Evolutionary conservation across 2,329 filamentous ascomycete genomes (phyloP), one percentile per base, ranked within the genome.

Genomic region (Sclerotinia nivalis): DNA sequence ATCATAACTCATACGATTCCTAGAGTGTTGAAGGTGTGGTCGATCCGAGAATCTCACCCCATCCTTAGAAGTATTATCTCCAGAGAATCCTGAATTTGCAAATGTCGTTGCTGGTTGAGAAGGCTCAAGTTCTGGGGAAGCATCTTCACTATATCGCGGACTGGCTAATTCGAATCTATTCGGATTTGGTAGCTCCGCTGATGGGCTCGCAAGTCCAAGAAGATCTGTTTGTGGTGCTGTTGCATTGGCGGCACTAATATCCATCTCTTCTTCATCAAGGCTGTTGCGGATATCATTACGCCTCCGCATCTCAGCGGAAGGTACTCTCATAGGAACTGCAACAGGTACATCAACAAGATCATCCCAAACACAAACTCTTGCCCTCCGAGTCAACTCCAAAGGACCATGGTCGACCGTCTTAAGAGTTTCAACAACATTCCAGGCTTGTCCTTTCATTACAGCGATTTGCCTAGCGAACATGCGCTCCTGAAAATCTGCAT

Each of bases 381-480:
- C 91, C 74, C 96, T 87, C 73, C 96, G 87, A 6, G 96, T 98
- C 67, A 99, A 87, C 81, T 98, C 96, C 25, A 99, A 84, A 0
- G 96, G 96, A 0, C 96, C 96, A 78, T 98, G 95, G 77, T 98
- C 96, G 0, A 88, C 85, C 25, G 92, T 92, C 80, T 99, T 99
- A 72, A 99, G 85, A 0, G 96, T 97, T 82, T 99, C 96, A 6
- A 99, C 96, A 0, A 99, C 96, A 78, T 99, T 99, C 93, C 96
- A 99, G 0, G 96, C 96, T 79, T 99, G 96, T 15, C 96, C 96
- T 81, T 99, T 99, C 93, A 99, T 97, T 71, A 99, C 96, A 0
- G 96, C 95, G 72, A 99, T 96, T 78, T 99, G 96, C 74, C 93
- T 89, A n/a, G 93, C 93, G 81, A 97, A 99, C 96, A 99, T 99